phyloP scores from a whole-genome alignment of 2,329 filamentous ascomycete species.

The Botrytis elliptica region DNA sequence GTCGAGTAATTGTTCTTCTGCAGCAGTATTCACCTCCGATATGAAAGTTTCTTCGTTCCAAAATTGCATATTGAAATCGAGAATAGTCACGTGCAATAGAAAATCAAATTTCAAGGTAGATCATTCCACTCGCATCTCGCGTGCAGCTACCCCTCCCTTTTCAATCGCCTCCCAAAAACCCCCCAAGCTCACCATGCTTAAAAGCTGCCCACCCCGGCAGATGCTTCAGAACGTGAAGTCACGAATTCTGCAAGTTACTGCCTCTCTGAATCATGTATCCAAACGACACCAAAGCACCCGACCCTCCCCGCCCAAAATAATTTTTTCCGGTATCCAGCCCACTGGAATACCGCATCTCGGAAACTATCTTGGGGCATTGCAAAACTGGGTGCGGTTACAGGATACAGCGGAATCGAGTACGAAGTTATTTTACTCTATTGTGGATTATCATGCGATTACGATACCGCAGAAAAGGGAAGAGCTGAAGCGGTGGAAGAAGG shows the following conservation, averaged over 20 bases:
- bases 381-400: slow-evolving; percentile 82
- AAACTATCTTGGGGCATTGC: slow-evolving; percentile 89
- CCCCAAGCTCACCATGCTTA: slow-evolving; percentile 4
- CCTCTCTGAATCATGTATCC: not conserved
- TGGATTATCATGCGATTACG: slow-evolving; percentile 93
- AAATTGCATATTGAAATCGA: not conserved
- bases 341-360: slow-evolving; percentile 92
- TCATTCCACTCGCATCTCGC: slow-evolving; percentile 3
- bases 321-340: slow-evolving; percentile 97
- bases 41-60: not conserved
- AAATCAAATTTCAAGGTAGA: slow-evolving; percentile 6
- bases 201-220: not conserved
- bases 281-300: not conserved
- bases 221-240: slow-evolving; percentile 19
- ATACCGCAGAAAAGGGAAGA: slow-evolving; percentile 62
- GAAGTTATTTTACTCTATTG: slow-evolving; percentile 78
- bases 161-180: not conserved
- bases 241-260: not conserved
- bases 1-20: too few species aligned
- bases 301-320: slow-evolving; percentile 42
- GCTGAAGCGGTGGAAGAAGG: slow-evolving; percentile 64
- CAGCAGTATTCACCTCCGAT: not conserved
- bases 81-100: slow-evolving; percentile 3
- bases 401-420: slow-evolving; percentile 55
- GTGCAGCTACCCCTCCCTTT: not conserved